These are phyloP conservation scores for Thelonectria rubi DNA, from an alignment of 2,329 filamentous ascomycete genomes.

Conservation along the genomic window DNA sequence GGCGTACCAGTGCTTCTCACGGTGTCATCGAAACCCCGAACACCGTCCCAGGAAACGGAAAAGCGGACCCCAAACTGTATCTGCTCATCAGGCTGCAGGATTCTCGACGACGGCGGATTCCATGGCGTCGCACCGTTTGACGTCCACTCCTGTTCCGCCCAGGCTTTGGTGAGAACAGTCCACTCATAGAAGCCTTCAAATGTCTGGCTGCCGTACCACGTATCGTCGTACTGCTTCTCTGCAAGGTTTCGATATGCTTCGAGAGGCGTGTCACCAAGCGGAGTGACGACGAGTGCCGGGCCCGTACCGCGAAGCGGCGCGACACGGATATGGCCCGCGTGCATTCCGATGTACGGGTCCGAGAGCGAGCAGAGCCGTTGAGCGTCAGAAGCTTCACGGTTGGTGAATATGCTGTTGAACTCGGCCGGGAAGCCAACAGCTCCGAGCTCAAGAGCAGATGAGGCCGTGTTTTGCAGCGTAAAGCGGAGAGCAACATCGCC, in stretches of 20 bases:
- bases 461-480: constrained; percentile 57
- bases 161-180: constrained; percentile 63
- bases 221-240: constrained; percentile 53
- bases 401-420: constrained; percentile 70
- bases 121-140: constrained; percentile 56
- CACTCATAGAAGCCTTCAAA: constrained; percentile 71
- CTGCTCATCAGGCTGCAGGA: constrained; percentile 54
- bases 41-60: constrained; percentile 52
- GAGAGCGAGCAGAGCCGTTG: constrained; percentile 62
- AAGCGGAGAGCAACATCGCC: constrained; percentile 62
- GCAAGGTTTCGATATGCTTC: constrained; percentile 64
- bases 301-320: constrained; percentile 62
- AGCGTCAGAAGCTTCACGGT: constrained; percentile 57
- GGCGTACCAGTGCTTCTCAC: constrained; percentile 56
- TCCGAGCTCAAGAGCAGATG: constrained; percentile 59
- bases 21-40: constrained; percentile 58
- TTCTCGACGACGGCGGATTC: constrained; percentile 61
- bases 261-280: constrained; percentile 56
- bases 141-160: constrained; percentile 64
- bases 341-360: constrained; percentile 68
- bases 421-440: constrained; percentile 66
- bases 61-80: constrained; percentile 62
- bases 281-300: constrained; percentile 63
- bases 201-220: constrained; percentile 60
- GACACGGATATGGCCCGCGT: constrained; percentile 66